These are phyloP conservation scores for Besnoitia besnoiti DNA, from an alignment of 169 alveolate genomes.

Conservation along the genomic window DNA sequence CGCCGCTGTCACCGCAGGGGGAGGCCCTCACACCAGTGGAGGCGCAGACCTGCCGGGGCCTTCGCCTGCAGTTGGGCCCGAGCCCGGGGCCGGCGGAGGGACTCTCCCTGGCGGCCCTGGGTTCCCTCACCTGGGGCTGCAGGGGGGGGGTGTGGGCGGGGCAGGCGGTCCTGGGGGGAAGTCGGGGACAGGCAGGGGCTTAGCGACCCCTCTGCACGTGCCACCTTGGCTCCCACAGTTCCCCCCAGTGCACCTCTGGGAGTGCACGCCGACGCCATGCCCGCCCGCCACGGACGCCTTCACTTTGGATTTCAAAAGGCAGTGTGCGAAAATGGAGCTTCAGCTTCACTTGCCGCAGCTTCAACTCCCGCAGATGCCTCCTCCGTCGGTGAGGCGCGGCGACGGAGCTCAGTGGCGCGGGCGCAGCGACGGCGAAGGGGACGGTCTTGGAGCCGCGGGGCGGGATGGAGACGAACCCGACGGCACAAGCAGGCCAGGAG, in stretches of 20 bases:
- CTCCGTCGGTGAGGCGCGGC: not conserved
- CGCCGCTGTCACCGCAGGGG: not conserved
- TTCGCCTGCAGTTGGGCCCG: not conserved
- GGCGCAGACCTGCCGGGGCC: not conserved
- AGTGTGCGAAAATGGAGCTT: slow-evolving; percentile 36
- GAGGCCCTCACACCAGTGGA: not conserved
- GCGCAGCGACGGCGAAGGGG: not conserved
- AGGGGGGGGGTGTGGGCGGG: not conserved
- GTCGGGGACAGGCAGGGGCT: not conserved
- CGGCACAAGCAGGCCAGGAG: too few species aligned
- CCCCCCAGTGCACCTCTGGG: slow-evolving; percentile 34
- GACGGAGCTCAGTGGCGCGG: not conserved
- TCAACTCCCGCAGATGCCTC: slow-evolving; percentile 47
- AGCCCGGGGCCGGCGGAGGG: not conserved
- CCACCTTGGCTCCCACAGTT: slow-evolving; percentile 29
- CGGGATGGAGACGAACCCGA: not conserved
- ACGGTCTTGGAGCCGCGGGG: not conserved
- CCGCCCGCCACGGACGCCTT: not conserved
- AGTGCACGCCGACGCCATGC: slow-evolving; percentile 23
- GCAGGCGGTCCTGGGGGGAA: not conserved
- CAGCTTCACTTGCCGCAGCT: slow-evolving; percentile 47
- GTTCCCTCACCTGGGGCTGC: not conserved
- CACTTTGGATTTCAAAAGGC: slow-evolving; percentile 1
- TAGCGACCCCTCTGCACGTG: slow-evolving; percentile 21
- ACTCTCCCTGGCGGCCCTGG: not conserved